Percentiles rank a stretch among this genome's conserved stretches.
Conservation (phyloP, 2,329 filamentous ascomycete species). For the Sporothrix pseudoabietina region DNA sequence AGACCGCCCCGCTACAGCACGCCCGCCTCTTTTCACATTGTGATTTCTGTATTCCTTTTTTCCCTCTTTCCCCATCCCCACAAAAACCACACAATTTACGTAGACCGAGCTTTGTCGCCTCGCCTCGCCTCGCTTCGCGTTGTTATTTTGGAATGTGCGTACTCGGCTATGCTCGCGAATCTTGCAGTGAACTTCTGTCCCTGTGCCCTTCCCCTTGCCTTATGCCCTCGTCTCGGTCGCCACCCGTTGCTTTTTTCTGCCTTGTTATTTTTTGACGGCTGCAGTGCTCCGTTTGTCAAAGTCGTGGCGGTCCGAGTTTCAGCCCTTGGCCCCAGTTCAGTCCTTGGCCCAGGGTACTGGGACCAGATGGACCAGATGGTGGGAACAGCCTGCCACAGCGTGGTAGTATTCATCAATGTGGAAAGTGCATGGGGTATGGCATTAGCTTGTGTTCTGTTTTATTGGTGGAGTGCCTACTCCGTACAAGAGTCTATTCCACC, state of each 20-base stretch:
- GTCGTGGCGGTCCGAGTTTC: background rate
- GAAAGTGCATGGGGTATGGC: background rate
- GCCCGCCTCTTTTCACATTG: background rate
- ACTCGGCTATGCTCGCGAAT: constrained; percentile 4
- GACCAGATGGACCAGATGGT: background rate
- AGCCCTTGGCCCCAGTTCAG: background rate
- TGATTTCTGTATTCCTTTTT: background rate
- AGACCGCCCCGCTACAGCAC: background rate
- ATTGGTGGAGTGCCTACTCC: background rate
- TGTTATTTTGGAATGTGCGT: background rate
- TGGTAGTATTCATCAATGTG: background rate
- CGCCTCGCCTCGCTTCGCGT: background rate
- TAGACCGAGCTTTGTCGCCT: background rate
- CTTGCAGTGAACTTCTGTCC: background rate
- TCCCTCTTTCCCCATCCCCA: background rate
- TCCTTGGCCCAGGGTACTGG: constrained; percentile 4
- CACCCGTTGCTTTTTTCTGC: background rate
- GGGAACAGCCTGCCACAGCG: background rate
- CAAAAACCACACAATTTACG: background rate
- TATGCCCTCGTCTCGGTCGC: background rate
- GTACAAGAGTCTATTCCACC: background rate
- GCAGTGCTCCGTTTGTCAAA: background rate
- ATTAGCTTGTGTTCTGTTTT: background rate
- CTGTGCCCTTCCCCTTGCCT: background rate
- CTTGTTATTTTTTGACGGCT: background rate